Conservation (phyloP, 2,329 filamentous ascomycete genomes). For the Fusarium nurragi region DNA sequence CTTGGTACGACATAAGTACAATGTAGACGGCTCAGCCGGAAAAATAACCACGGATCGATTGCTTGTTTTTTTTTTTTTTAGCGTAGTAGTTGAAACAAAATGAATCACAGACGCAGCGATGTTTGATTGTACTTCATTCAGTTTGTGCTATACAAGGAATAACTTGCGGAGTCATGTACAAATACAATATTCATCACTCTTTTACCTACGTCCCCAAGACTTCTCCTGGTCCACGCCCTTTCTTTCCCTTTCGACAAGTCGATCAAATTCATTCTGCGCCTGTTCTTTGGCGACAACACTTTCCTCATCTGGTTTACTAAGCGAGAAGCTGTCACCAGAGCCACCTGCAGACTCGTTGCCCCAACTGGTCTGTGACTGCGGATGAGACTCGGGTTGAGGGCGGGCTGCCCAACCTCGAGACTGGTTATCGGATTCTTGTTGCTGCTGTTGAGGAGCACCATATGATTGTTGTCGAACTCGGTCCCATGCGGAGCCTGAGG, state of each 20-base stretch:
- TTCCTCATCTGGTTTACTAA: constrained; percentile 51
- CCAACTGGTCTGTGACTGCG: constrained; percentile 38
- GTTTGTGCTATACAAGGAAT: constrained; percentile 5
- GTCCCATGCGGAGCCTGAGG: constrained; percentile 55
- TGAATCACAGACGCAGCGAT: neutral
- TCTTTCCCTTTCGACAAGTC: constrained; percentile 58
- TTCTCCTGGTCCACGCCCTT: constrained; percentile 44
- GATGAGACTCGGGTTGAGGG: constrained; percentile 17
- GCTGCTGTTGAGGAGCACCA: constrained; percentile 28
- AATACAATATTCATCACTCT: constrained; percentile 5
- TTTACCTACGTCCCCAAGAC: constrained; percentile 38
- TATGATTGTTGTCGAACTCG: constrained; percentile 51
- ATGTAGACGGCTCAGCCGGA: constrained; percentile 11
- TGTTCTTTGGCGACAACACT: constrained; percentile 53
- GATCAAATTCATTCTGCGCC: constrained; percentile 63
- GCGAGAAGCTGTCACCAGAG: constrained; percentile 48
- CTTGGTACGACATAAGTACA: constrained; percentile 2
- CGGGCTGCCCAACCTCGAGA: constrained; percentile 28
- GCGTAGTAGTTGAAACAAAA: neutral
- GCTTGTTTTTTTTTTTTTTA: constrained; percentile 2
- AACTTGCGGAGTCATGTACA: constrained; percentile 7
- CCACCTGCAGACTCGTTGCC: constrained; percentile 43
- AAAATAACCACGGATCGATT: constrained; percentile 17
- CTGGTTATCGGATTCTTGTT: constrained; percentile 35
- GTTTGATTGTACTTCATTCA: neutral